A percentile compares a stretch with the other conserved stretches of the same genome.
phyloP scores from a whole-genome alignment of 2,329 filamentous ascomycete genomes.

The Ophiostoma perfectum region DNA sequence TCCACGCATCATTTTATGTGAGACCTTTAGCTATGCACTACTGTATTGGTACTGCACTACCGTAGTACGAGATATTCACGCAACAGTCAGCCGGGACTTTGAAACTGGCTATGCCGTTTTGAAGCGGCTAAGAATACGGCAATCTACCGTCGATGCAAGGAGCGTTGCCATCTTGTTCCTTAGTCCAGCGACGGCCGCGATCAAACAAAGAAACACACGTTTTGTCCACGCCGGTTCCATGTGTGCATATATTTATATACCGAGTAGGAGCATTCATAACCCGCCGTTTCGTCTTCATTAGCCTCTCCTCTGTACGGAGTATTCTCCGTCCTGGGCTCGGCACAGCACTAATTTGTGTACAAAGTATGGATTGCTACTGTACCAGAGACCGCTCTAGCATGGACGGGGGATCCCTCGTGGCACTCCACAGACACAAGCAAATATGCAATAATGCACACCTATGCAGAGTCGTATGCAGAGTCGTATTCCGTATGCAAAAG shows the following conservation, averaged over 20 bases:
- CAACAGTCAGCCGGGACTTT: slow-evolving; percentile 1
- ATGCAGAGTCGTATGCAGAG: not conserved
- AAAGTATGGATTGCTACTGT: not conserved
- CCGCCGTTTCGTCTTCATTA: no score
- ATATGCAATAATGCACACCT: not conserved
- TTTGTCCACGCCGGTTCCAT: slow-evolving; percentile 4
- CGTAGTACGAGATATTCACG: no score
- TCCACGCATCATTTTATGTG: slow-evolving; percentile 5
- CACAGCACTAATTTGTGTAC: no score
- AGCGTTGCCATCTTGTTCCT: not conserved
- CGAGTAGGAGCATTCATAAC: no score
- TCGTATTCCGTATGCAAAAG: no score
- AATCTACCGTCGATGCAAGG: not conserved
- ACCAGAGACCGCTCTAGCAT: not conserved
- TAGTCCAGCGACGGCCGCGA: not conserved
- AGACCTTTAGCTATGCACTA: not conserved
- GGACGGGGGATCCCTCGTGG: not conserved
- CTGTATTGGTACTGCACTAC: not conserved
- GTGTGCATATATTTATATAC: not conserved
- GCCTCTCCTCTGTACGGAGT: no score
- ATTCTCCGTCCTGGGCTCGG: no score
- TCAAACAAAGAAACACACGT: slow-evolving; percentile 7
- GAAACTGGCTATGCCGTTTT: not conserved
- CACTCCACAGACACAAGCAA: slow-evolving; percentile 3
- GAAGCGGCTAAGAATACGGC: not conserved